Base-by-base conservation (phyloP, 306 rosid species). In the Rosa chinensis region DNA sequence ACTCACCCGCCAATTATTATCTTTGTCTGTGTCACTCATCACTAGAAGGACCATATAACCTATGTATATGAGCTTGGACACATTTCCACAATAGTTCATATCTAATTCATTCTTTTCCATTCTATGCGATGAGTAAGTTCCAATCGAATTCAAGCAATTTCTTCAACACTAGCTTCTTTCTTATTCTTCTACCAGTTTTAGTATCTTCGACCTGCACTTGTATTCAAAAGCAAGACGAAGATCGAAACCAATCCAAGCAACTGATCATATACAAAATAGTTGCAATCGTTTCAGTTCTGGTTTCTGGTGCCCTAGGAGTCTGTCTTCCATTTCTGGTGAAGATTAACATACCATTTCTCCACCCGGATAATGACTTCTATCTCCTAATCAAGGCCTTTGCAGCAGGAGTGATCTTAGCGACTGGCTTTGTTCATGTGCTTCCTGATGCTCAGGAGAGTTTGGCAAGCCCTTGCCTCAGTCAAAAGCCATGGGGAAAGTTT, bases 351-450 rank as follows among this genome's bases (percentile, higher is more conserved):
- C 39, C 84, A 10, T 44, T 35, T 49, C 69, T 90, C 28, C 80
- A 82, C 62, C 91, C 86, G 11, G 87, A 84, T 4, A 85, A 77
- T 52, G 78, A 73, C 17, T 37, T 85, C 2, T 87, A 82, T 49
- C 84, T 85, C 53, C 28, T 85, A 2, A 67, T 89, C 2, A 90
- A 89, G 70, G 81, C 89, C 77, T 90, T 89, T 42, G 89, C 89
- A 3, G 90, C 92, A 14, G 92, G 91, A 0, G 86, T 90, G 78
- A 89, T 90, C 58, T 68, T 88, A 40, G 89, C 95, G 1, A 90
- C 92, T 1, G 91, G 90, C n/a, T 87, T 87, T 77, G 63, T 90
- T 59, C 92, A 90, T 69, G 86, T 90, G 28, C 86, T 90, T 49
- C 91, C 91, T 12, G 90, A 90, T 78, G 92, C 92, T 45, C 84